Conservation (phyloP, 176 grass and related monocot genomes). For the Themeda triandra region DNA sequence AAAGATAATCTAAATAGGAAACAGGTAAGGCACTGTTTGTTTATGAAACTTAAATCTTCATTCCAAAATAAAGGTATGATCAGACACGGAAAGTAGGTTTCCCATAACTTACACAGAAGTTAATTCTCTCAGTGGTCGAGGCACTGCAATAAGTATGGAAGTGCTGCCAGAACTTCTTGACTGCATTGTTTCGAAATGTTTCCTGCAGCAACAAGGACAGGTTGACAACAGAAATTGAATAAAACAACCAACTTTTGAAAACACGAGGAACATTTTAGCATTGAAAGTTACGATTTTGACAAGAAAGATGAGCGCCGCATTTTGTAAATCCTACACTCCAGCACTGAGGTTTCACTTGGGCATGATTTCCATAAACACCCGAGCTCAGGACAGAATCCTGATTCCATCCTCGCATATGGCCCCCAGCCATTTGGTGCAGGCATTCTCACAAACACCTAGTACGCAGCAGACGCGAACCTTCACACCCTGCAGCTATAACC, state of each 20-base stretch:
- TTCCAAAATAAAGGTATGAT: neutral
- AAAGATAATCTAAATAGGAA: neutral
- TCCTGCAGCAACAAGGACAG: slow-evolving; percentile 48
- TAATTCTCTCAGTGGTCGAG: slow-evolving; percentile 42
- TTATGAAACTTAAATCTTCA: neutral
- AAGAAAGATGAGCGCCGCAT: neutral
- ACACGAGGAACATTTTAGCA: neutral
- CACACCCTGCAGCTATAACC: neutral
- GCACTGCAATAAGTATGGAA: slow-evolving; percentile 69
- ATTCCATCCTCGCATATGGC: neutral
- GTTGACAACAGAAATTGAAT: neutral
- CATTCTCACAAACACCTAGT: slow-evolving; percentile 44
- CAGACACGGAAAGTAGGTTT: neutral
- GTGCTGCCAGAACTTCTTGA: slow-evolving; percentile 79
- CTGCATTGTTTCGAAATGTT: slow-evolving; percentile 69
- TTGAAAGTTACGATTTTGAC: neutral
- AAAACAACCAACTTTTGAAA: neutral
- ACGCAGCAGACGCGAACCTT: neutral
- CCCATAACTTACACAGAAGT: slow-evolving; percentile 58
- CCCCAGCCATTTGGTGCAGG: neutral
- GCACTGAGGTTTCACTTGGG: neutral
- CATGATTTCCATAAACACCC: neutral
- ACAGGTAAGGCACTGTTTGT: neutral
- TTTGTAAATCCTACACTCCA: neutral
- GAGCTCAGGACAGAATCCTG: neutral